Evolutionary conservation across 352 stramenopile genomes (phyloP).

Genomic region (Pythium myriotylum): DNA sequence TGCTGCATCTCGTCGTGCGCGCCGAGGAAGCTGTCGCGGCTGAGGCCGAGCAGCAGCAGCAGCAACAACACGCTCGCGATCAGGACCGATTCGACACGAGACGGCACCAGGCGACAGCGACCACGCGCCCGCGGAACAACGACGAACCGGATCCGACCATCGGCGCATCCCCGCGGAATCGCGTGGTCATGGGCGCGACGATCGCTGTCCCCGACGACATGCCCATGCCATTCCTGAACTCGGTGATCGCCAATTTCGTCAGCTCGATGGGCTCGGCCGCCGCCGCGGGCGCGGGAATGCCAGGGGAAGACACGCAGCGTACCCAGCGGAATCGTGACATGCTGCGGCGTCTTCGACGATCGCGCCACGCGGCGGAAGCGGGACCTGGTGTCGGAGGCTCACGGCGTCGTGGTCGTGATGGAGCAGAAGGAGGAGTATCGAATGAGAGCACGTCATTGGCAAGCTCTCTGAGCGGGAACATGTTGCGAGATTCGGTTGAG

Average conservation of each 20-base stretch:
- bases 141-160: conserved; percentile 73
- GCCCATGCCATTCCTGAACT: conserved; percentile 83
- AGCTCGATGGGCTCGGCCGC: conserved; percentile 32
- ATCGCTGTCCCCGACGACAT: conserved; percentile 73
- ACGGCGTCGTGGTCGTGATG: conserved; percentile 17
- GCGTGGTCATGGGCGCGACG: conserved; percentile 75
- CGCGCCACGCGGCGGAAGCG: conserved; percentile 1
- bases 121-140: conserved; percentile 43
- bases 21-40: conserved; percentile 28
- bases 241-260: conserved; percentile 81
- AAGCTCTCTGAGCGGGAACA: conserved; percentile 18
- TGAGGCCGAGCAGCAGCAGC: conserved; percentile 1
- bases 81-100: conserved; percentile 4
- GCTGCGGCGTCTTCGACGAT: conserved; percentile 19
- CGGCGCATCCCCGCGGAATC: conserved; percentile 27
- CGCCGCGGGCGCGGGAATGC: neutral
- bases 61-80: conserved; percentile 3
- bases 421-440: neutral
- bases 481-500: conserved; percentile 24
- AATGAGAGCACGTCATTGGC: conserved; percentile 16
- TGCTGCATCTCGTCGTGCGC: conserved; percentile 77
- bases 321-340: conserved; percentile 25
- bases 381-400: neutral
- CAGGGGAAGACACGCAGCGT: conserved; percentile 7
- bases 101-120: conserved; percentile 6